Evolutionary conservation across 768 basidiomycete species (phyloP).

Genomic region (Boletus reticuloceps): DNA sequence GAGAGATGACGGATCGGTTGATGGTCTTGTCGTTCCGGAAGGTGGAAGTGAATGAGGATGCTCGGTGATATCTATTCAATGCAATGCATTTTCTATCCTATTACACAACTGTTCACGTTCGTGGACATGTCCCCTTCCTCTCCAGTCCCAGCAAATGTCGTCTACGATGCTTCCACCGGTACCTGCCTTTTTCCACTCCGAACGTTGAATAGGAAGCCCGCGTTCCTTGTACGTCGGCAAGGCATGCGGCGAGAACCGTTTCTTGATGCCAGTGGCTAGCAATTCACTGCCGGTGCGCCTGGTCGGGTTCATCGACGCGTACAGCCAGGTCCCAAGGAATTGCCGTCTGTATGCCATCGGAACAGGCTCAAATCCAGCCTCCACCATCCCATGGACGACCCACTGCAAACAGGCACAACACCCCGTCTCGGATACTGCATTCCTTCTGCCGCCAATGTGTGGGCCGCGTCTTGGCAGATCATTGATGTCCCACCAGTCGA

Average conservation of each 20-base stretch:
- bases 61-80: constrained; percentile 7
- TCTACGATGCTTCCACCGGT: constrained; percentile 14
- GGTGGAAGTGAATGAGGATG: not conserved
- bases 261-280: constrained; percentile 24
- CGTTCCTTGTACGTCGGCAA: constrained; percentile 31
- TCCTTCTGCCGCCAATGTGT: constrained; percentile 32
- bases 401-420: constrained; percentile 31
- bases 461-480: constrained; percentile 12
- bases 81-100: constrained; percentile 13
- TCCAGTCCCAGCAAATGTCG: not conserved
- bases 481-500: no score
- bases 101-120: constrained; percentile 15
- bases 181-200: constrained; percentile 22
- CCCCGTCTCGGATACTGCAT: constrained; percentile 29
- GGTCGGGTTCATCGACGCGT: constrained; percentile 15
- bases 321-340: constrained; percentile 36
- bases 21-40: constrained; percentile 47
- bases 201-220: constrained; percentile 33
- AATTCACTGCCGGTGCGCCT: constrained; percentile 10
- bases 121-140: no score
- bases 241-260: constrained; percentile 22
- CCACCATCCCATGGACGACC: constrained; percentile 38
- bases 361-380: constrained; percentile 35
- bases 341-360: constrained; percentile 40
- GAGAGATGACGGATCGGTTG: constrained; percentile 37